Evolutionary conservation across 1,284 basidiomycete genomes (phyloP).

Genomic region (Apiotrichum akiyoshidainum): DNA sequence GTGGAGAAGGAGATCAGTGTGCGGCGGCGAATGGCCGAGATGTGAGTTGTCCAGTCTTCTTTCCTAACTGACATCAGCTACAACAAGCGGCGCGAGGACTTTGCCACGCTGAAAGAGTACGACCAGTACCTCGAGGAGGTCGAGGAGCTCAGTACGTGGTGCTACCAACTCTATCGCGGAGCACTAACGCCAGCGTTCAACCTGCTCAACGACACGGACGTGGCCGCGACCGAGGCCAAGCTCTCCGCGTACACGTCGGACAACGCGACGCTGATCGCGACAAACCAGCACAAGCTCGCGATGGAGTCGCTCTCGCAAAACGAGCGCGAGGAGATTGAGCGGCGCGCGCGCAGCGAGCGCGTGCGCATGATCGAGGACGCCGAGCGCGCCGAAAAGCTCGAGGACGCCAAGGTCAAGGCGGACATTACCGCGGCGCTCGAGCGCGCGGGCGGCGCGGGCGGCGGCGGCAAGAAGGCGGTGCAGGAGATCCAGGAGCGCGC

Average conservation of each 20-base stretch:
- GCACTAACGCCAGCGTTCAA: conserved; percentile 67
- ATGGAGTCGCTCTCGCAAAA: conserved; percentile 49
- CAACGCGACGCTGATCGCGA: conserved; percentile 76
- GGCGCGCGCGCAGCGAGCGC: conserved; percentile 64
- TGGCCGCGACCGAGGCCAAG: conserved; percentile 77
- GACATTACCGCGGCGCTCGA: conserved; percentile 78
- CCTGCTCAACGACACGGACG: conserved; percentile 84
- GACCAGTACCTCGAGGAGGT: conserved; percentile 96
- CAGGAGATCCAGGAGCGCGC: conserved; percentile 63
- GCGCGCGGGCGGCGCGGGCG: conserved; percentile 43
- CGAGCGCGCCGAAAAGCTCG: conserved; percentile 60
- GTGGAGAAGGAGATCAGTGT: conserved; percentile 97
- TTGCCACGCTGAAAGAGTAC: conserved; percentile 73
- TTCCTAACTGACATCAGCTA: conserved; percentile 59
- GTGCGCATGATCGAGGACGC: conserved; percentile 63
- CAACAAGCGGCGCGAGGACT: conserved; percentile 90
- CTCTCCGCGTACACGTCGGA: conserved; percentile 74
- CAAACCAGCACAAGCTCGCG: conserved; percentile 67
- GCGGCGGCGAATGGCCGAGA: conserved; percentile 78
- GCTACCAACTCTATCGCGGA: background rate
- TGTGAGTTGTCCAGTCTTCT: conserved; percentile 55
- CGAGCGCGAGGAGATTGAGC: conserved; percentile 69
- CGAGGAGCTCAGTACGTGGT: conserved; percentile 84
- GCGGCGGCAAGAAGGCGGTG: conserved; percentile 17
- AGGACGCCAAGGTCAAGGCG: conserved; percentile 44